A percentile compares a stretch with the other conserved stretches of the same genome.
These are phyloP conservation scores for Penicillium paxilli DNA, from an alignment of 495 filamentous ascomycete species.

Conservation along the genomic window DNA sequence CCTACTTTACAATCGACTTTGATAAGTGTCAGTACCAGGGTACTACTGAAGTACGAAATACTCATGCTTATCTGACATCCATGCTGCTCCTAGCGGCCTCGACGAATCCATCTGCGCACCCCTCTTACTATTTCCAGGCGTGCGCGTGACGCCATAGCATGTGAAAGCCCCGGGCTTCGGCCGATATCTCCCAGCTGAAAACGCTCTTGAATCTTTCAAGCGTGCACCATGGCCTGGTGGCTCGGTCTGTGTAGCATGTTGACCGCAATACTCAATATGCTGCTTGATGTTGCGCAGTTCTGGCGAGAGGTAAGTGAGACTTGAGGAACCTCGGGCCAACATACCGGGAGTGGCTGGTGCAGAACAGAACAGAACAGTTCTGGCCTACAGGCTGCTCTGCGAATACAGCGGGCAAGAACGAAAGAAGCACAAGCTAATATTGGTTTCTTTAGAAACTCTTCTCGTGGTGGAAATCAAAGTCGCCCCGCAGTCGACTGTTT, in stretches of 20 bases:
- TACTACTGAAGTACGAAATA: too few species aligned
- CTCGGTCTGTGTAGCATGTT: constrained; percentile 33
- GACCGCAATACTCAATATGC: constrained; percentile 51
- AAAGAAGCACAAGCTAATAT: neutral
- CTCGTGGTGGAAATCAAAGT: constrained; percentile 43
- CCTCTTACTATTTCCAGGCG: neutral
- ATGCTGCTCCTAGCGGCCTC: neutral
- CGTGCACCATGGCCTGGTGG: constrained; percentile 24
- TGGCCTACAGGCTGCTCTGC: too few species aligned
- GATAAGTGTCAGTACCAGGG: too few species aligned
- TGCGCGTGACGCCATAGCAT: constrained; percentile 34
- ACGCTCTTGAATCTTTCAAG: neutral
- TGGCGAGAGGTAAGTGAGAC: constrained; percentile 58
- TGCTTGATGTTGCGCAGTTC: constrained; percentile 62
- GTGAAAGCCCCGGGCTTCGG: constrained; percentile 31
- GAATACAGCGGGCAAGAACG: too few species aligned
- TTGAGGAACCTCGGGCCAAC: neutral
- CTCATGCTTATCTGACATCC: neutral
- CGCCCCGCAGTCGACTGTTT: constrained; percentile 31
- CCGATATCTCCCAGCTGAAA: constrained; percentile 8
- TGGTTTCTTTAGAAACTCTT: constrained; percentile 32
- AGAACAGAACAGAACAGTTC: neutral
- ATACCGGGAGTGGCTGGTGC: neutral
- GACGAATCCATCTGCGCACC: neutral
- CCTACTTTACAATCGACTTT: too few species aligned